Percentiles rank a stretch among this genome's conserved stretches.
Evolutionary conservation across 192 early-diverging fungal species (phyloP).

Genomic region (Podila horticola): DNA sequence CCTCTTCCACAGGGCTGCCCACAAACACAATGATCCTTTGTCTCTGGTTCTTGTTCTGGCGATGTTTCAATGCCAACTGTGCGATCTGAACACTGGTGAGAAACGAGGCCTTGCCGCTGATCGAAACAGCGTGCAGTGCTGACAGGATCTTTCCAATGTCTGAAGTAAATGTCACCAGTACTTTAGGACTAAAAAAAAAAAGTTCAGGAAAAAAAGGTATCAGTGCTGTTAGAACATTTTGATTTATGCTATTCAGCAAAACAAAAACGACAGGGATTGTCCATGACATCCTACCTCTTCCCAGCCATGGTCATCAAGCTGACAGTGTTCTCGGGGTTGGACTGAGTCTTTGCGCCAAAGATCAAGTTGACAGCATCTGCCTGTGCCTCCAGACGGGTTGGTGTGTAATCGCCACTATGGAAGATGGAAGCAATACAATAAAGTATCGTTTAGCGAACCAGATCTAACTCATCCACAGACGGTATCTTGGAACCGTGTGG

Average conservation of each 20-base stretch:
- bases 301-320: constrained; percentile 96
- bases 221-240: too few relatives aligned
- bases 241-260: too few relatives aligned
- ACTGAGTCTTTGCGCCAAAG: constrained; percentile 89
- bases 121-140: constrained; percentile 81
- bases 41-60: constrained; percentile 95
- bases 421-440: neutral
- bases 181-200: constrained; percentile 75
- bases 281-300: constrained; percentile 65
- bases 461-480: neutral
- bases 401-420: constrained; percentile 94
- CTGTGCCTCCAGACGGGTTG: constrained; percentile 93
- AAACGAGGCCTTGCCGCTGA: constrained; percentile 80
- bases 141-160: constrained; percentile 93
- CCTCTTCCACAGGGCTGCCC: constrained; percentile 86
- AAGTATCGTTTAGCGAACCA: neutral
- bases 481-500: neutral
- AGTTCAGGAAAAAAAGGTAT: neutral
- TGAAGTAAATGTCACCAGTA: constrained; percentile 89
- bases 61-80: constrained; percentile 96
- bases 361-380: constrained; percentile 92
- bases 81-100: constrained; percentile 95
- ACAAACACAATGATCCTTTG: constrained; percentile 96
- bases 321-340: constrained; percentile 96
- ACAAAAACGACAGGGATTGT: too few relatives aligned